Evolutionary conservation across 1,284 basidiomycete genomes (phyloP).

Genomic region (Phaffia rhodozyma): DNA sequence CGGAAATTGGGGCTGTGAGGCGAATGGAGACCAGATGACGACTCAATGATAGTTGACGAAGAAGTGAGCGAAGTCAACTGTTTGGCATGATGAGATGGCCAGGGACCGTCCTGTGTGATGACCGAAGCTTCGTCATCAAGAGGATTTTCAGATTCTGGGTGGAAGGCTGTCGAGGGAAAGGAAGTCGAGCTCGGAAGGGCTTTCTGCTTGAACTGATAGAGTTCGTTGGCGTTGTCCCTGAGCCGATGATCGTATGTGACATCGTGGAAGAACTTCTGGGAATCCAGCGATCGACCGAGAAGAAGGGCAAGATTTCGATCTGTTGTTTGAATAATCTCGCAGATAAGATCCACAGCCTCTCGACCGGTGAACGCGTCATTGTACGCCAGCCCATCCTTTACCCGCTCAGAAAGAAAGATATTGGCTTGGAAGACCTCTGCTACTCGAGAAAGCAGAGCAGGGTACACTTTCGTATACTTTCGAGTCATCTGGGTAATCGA

Average conservation of each 20-base stretch:
- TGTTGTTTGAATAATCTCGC: conserved; percentile 95
- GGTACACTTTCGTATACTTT: conserved; percentile 72
- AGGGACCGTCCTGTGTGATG: conserved; percentile 1
- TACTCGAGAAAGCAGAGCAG: conserved; percentile 85
- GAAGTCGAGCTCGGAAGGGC: conserved; percentile 20
- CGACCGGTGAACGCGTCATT: conserved; percentile 93
- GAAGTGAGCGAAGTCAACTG: background rate
- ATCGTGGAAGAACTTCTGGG: conserved; percentile 99
- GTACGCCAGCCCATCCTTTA: conserved; percentile 93
- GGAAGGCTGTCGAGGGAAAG: conserved; percentile 16
- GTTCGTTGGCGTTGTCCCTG: conserved; percentile 73
- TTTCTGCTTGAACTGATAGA: conserved; percentile 71
- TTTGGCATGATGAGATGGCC: background rate
- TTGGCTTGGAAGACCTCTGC: conserved; percentile 84
- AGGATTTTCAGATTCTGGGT: conserved; percentile 13
- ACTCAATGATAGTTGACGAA: conserved; percentile 9
- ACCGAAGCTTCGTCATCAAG: conserved; percentile 5
- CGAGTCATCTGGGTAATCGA: conserved; percentile 25
- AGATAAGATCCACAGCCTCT: conserved; percentile 90
- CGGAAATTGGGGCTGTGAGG: background rate
- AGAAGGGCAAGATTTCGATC: conserved; percentile 91
- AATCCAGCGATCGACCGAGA: conserved; percentile 85
- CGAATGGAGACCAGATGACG: conserved; percentile 1
- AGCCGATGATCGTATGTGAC: conserved; percentile 97
- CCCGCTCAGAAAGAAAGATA: conserved; percentile 60